Evolutionary conservation across 495 filamentous ascomycete genomes (phyloP).

Genomic region (Lentithecium fluviatile): DNA sequence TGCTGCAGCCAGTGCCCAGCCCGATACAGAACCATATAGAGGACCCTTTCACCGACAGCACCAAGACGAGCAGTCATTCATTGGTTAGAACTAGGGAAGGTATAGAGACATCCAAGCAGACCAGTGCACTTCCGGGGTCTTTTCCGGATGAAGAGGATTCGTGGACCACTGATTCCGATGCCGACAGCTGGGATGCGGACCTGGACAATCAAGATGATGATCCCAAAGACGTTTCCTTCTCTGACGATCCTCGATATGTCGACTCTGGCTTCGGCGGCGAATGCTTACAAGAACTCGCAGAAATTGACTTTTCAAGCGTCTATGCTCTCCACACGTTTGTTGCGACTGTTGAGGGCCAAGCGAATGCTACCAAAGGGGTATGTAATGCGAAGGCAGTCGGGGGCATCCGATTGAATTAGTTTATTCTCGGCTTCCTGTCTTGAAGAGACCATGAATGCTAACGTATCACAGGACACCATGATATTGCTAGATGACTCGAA

Average conservation of each 20-base stretch:
- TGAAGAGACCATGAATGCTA: no score
- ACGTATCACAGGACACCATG: conserved; percentile 70
- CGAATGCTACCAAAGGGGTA: conserved; percentile 88
- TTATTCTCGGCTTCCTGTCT: no score
- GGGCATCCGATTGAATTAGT: no score
- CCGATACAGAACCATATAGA: conserved; percentile 34
- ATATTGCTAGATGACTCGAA: conserved; percentile 99
- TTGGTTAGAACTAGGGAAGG: no score
- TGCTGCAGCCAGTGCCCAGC: conserved; percentile 47
- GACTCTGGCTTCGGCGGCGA: conserved; percentile 71
- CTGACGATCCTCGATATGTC: conserved; percentile 56
- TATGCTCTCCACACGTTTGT: conserved; percentile 98
- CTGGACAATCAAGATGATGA: conserved; percentile 50
- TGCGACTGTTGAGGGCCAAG: conserved; percentile 96
- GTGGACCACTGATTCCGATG: conserved; percentile 39
- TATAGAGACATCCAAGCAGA: no score
- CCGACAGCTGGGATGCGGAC: conserved; percentile 29
- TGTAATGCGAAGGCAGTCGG: no score
- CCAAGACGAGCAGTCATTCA: neutral
- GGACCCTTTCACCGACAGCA: neutral
- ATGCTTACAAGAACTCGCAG: conserved; percentile 78
- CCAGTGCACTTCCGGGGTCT: no score
- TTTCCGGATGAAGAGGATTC: conserved; percentile 25
- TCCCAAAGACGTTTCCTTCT: conserved; percentile 49
- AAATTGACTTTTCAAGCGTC: conserved; percentile 99